Evolutionary conservation across 345 rosid genomes (phyloP).

Genomic region (Dipteronia sinensis): DNA sequence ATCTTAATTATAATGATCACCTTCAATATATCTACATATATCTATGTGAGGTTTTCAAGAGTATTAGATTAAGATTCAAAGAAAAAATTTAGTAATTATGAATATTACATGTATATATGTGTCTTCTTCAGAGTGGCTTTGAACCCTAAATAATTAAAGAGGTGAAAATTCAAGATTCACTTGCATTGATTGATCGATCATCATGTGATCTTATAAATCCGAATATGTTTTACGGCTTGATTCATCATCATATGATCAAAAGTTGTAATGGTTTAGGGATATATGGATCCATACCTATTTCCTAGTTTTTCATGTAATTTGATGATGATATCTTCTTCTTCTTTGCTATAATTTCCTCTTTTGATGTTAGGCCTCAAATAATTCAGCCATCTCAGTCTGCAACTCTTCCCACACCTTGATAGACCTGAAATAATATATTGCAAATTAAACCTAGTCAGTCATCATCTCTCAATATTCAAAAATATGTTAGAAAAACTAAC

Average conservation of each 20-base stretch:
- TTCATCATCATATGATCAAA: background rate
- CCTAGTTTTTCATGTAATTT: conserved; percentile 43
- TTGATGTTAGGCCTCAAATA: conserved; percentile 87
- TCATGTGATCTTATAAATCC: background rate
- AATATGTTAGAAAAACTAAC: background rate
- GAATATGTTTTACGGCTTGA: background rate
- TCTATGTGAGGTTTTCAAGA: no score
- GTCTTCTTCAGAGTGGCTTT: background rate
- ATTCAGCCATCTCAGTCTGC: conserved; percentile 90
- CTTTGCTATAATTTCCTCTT: conserved; percentile 55
- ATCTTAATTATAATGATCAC: no score
- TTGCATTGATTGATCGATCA: background rate
- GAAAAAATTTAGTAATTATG: no score
- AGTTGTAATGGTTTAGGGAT: background rate
- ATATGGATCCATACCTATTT: conserved; percentile 36
- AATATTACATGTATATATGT: background rate
- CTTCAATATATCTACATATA: no score
- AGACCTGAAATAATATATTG: conserved; percentile 60
- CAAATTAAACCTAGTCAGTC: background rate
- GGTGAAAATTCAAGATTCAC: background rate
- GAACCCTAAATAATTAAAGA: background rate
- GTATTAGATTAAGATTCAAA: no score
- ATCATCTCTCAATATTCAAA: background rate
- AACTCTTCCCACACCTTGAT: conserved; percentile 88
- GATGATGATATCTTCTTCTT: conserved; percentile 53